phyloP scores from a whole-genome alignment of 1,284 basidiomycete genomes.

The Tylopilus sp. region DNA sequence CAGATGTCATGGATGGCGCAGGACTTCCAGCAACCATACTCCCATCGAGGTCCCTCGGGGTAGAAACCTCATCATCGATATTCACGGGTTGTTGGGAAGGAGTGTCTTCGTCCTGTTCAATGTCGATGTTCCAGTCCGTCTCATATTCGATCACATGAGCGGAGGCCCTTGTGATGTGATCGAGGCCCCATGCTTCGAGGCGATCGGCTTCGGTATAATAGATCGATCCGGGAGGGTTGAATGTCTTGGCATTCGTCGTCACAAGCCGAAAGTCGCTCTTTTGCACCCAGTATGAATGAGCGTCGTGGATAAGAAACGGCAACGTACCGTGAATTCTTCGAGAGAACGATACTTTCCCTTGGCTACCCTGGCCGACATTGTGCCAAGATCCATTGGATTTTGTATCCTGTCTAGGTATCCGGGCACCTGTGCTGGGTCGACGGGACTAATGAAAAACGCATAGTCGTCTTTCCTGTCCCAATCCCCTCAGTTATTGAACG shows the following conservation, averaged over 20 bases:
- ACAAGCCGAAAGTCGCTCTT: conserved; percentile 79
- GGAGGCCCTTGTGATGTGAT: conserved; percentile 76
- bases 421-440: conserved; percentile 71
- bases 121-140: conserved; percentile 84
- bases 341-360: conserved; percentile 77
- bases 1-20: conserved; percentile 34
- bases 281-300: not conserved
- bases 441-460: conserved; percentile 84
- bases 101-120: conserved; percentile 74
- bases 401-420: conserved; percentile 78
- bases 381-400: conserved; percentile 87
- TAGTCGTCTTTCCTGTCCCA: conserved; percentile 84
- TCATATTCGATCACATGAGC: conserved; percentile 82
- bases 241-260: conserved; percentile 77
- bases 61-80: conserved; percentile 35
- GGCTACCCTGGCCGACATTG: conserved; percentile 75
- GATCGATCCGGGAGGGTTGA: conserved; percentile 78
- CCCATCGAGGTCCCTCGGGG: conserved; percentile 34
- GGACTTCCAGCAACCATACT: conserved; percentile 37
- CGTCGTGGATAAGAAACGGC: not conserved
- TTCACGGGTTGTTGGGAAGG: conserved; percentile 51
- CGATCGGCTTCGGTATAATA: conserved; percentile 79
- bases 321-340: conserved; percentile 79
- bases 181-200: conserved; percentile 74
- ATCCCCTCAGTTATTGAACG: conserved; percentile 16